Conservation (phyloP, 257 asterid species). For the Forsythia viridissima region DNA sequence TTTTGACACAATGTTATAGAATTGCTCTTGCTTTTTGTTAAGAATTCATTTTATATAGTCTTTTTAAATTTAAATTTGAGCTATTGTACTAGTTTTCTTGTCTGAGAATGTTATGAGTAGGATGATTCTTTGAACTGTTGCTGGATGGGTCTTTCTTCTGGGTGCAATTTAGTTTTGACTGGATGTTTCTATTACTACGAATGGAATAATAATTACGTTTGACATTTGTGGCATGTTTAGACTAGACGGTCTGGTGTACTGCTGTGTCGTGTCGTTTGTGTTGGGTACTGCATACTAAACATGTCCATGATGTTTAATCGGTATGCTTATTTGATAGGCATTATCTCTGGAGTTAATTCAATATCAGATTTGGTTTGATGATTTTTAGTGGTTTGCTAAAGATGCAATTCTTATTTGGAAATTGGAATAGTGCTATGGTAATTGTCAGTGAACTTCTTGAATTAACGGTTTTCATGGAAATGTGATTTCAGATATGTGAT, state of each 20-base stretch:
- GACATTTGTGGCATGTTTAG: background rate
- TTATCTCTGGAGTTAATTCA: too few relatives aligned
- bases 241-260: background rate
- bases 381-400: too few relatives aligned
- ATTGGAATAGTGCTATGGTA: too few relatives aligned
- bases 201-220: background rate
- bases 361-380: too few relatives aligned
- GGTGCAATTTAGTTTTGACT: background rate
- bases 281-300: background rate
- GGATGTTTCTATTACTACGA: background rate
- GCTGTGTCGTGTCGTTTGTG: background rate
- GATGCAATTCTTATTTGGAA: too few relatives aligned
- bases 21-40: background rate
- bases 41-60: background rate
- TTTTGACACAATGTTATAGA: background rate
- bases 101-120: too few relatives aligned
- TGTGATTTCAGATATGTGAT: constrained; percentile 6
- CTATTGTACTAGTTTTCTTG: background rate
- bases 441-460: too few relatives aligned
- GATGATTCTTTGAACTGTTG: background rate
- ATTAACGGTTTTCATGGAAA: too few relatives aligned
- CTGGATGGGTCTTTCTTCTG: background rate
- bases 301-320: background rate
- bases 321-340: background rate
- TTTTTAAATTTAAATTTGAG: background rate